phyloP scores from a whole-genome alignment of 768 basidiomycete genomes.

The Antrodiella citrinella region DNA sequence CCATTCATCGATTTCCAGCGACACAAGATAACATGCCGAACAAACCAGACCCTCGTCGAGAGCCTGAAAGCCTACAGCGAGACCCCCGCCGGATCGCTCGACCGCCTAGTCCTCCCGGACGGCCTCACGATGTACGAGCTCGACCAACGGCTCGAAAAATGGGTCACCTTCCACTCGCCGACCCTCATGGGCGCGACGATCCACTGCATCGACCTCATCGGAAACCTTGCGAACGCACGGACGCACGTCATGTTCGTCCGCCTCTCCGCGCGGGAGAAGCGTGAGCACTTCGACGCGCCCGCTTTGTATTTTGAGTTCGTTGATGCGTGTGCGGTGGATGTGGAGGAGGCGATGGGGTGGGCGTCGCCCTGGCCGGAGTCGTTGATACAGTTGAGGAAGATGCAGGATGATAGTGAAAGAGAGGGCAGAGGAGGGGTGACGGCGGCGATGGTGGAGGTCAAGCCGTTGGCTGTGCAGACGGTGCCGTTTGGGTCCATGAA shows the following conservation, averaged over 20 bases:
- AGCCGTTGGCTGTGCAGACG: slow-evolving; percentile 23
- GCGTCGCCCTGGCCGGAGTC: slow-evolving; percentile 20
- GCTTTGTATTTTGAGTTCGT: slow-evolving; percentile 23
- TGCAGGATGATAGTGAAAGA: slow-evolving; percentile 21
- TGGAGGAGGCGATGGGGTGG: slow-evolving; percentile 15
- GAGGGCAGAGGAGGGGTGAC: slow-evolving; percentile 18
- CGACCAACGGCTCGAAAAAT: slow-evolving; percentile 25
- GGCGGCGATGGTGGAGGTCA: slow-evolving; percentile 23
- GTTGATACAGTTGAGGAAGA: slow-evolving; percentile 12
- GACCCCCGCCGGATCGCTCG: slow-evolving; percentile 8
- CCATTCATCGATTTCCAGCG: slow-evolving; percentile 6
- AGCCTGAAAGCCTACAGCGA: slow-evolving; percentile 10
- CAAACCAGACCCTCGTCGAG: slow-evolving; percentile 13
- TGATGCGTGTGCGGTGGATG: slow-evolving; percentile 15
- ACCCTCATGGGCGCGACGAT: slow-evolving; percentile 24
- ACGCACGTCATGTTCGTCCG: slow-evolving; percentile 15
- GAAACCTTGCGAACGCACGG: slow-evolving; percentile 17
- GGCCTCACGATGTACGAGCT: slow-evolving; percentile 22
- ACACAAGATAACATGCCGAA: slow-evolving; percentile 15
- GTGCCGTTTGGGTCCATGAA: slow-evolving; percentile 26
- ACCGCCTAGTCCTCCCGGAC: slow-evolving; percentile 15
- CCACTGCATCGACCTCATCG: slow-evolving; percentile 23
- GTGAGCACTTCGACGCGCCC: slow-evolving; percentile 17
- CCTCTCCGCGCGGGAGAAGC: slow-evolving; percentile 10
- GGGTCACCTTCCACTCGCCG: slow-evolving; percentile 23